Evolutionary conservation across 352 stramenopile genomes (phyloP).

Genomic region (Globisporangium spinosum): DNA sequence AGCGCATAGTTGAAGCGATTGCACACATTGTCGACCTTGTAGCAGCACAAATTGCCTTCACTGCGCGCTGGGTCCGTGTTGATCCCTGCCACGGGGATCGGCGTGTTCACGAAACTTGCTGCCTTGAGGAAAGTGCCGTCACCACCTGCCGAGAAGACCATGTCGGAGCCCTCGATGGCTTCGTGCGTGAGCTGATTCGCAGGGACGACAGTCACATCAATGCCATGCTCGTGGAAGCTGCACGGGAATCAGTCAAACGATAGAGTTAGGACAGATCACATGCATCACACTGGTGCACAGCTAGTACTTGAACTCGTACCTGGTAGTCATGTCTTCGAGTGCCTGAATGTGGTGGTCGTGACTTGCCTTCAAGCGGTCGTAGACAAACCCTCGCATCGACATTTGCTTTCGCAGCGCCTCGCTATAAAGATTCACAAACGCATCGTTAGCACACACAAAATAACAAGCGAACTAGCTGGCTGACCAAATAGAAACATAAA

Average conservation of each 20-base stretch:
- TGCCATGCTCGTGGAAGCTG: constrained; percentile 65
- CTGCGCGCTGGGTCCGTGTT: constrained; percentile 85
- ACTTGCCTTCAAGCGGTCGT: constrained; percentile 81
- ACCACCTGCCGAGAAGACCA: constrained; percentile 84
- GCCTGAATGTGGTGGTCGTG: constrained; percentile 86
- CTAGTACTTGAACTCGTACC: constrained; percentile 20
- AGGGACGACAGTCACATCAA: constrained; percentile 69
- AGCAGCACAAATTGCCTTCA: constrained; percentile 87
- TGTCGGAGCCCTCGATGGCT: constrained; percentile 70
- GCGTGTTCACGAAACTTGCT: constrained; percentile 82
- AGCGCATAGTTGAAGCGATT: constrained; percentile 71
- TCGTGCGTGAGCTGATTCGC: constrained; percentile 80
- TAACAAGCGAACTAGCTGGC: background rate
- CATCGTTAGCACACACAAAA: constrained; percentile 5
- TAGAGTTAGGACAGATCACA: background rate
- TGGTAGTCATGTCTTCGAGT: constrained; percentile 80
- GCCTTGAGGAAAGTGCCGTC: constrained; percentile 88
- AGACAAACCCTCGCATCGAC: constrained; percentile 88
- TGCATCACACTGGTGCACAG: background rate
- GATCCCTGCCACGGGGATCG: constrained; percentile 78
- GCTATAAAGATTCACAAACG: constrained; percentile 23
- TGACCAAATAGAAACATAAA: background rate
- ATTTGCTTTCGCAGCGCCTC: constrained; percentile 87
- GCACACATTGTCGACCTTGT: constrained; percentile 73
- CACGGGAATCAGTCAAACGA: background rate